Evolutionary conservation across 108 stramenopile genomes (phyloP).

Genomic region (Discostella stelligeroides): DNA sequence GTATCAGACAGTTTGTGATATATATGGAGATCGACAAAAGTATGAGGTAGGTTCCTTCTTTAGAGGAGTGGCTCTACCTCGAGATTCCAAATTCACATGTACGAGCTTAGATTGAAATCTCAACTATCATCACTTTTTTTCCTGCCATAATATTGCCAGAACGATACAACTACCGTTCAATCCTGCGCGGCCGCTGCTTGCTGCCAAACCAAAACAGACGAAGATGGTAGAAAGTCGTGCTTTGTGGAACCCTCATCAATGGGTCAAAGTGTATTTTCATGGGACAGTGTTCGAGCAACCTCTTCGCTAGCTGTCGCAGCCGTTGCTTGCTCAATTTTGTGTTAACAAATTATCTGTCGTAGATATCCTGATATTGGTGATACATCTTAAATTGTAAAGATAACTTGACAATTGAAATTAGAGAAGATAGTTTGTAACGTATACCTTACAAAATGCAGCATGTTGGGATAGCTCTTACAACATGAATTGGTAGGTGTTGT

Average conservation of each 20-base stretch:
- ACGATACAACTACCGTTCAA: background rate
- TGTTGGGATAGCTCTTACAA: too few relatives aligned
- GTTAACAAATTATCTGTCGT: background rate
- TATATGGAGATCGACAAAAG: background rate
- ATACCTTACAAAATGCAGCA: too few relatives aligned
- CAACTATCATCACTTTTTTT: background rate
- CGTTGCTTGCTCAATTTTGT: background rate
- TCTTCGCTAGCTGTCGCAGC: background rate
- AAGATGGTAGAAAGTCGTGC: conserved; percentile 3
- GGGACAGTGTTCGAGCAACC: background rate
- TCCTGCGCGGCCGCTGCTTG: background rate
- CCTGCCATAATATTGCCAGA: background rate
- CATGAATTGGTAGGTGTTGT: too few relatives aligned
- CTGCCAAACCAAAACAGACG: conserved; percentile 4
- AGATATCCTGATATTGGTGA: background rate
- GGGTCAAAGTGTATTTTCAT: background rate
- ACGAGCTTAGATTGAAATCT: background rate
- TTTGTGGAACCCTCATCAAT: background rate
- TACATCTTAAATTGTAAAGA: too few relatives aligned
- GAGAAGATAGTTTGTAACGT: too few relatives aligned
- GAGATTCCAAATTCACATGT: too few relatives aligned
- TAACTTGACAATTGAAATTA: too few relatives aligned
- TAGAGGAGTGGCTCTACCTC: too few relatives aligned
- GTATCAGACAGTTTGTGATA: background rate
- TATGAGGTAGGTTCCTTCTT: background rate